phyloP scores from a whole-genome alignment of 139 green algal species.

The Picochlorum sp. region DNA sequence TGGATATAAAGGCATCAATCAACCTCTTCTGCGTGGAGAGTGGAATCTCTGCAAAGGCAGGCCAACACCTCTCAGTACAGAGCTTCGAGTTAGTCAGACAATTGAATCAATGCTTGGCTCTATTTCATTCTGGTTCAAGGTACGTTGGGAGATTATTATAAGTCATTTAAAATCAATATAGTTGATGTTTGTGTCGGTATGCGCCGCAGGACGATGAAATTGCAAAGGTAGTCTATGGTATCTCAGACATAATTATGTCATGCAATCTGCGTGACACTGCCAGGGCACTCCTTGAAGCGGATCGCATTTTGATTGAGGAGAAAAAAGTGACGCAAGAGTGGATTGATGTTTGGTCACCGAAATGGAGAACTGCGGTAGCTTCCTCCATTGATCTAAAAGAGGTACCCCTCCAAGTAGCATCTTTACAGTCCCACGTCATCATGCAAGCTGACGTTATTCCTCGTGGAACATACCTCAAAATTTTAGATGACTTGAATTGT shows the following conservation, averaged over 20 bases:
- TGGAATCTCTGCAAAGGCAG: slow-evolving; percentile 25
- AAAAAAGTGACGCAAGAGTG: slow-evolving; percentile 27
- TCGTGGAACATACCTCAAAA: slow-evolving; percentile 41
- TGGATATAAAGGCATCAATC: slow-evolving; percentile 48
- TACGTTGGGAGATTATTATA: neutral
- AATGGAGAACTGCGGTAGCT: slow-evolving; percentile 38
- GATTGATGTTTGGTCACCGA: slow-evolving; percentile 27
- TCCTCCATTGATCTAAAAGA: slow-evolving; percentile 24
- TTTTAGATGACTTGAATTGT: slow-evolving; percentile 38
- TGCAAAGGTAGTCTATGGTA: slow-evolving; percentile 6
- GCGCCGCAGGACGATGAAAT: too few relatives aligned
- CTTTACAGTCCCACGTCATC: slow-evolving; percentile 43
- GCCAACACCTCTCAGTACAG: slow-evolving; percentile 1
- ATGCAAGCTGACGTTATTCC: slow-evolving; percentile 29
- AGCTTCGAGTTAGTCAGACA: slow-evolving; percentile 35
- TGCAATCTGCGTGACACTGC: slow-evolving; percentile 10
- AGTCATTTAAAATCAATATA: too few relatives aligned
- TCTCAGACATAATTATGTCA: slow-evolving; percentile 2
- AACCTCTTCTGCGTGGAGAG: slow-evolving; percentile 58
- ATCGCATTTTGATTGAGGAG: slow-evolving; percentile 22
- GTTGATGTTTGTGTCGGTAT: too few relatives aligned
- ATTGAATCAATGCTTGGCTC: slow-evolving; percentile 40
- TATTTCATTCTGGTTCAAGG: slow-evolving; percentile 53
- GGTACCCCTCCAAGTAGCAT: slow-evolving; percentile 36
- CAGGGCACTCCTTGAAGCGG: slow-evolving; percentile 21